A percentile compares a stretch with the other conserved stretches of the same genome.
Conservation (phyloP, 106 monocot species). For the Acorus calamus region DNA sequence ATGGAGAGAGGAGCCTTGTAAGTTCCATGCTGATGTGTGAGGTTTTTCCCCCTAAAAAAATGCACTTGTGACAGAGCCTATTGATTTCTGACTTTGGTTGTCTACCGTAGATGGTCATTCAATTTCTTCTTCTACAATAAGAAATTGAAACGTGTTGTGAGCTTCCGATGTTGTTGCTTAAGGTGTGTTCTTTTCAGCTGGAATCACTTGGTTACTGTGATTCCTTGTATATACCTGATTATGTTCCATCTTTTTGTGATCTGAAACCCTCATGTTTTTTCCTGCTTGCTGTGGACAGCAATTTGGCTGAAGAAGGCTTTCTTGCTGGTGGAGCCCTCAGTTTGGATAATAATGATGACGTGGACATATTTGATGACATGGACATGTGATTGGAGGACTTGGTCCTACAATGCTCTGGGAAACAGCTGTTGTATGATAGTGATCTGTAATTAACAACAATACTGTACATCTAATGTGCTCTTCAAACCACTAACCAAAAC, state of each 20-base stretch:
- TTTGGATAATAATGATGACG: constrained; percentile 55
- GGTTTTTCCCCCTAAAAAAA: no score
- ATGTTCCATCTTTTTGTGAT: background rate
- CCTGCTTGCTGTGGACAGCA: constrained; percentile 32
- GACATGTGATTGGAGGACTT: constrained; percentile 12
- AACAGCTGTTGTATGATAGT: no score
- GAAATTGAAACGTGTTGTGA: constrained; percentile 82
- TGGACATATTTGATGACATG: constrained; percentile 18
- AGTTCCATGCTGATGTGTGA: constrained; percentile 2
- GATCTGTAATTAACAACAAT: no score
- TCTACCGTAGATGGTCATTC: constrained; percentile 71
- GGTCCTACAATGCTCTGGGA: no score
- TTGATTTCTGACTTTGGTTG: constrained; percentile 1
- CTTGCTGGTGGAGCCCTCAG: constrained; percentile 6
- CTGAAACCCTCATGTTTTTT: background rate
- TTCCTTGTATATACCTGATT: background rate
- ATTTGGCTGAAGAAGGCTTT: constrained; percentile 40
- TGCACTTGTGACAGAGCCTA: no score
- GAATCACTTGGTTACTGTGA: background rate
- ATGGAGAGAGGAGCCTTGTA: constrained; percentile 86
- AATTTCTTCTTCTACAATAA: constrained; percentile 94
- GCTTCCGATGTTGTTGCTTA: constrained; percentile 75
- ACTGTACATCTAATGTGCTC: no score
- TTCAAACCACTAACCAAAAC: no score
- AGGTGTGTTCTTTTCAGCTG: constrained; percentile 32